Evolutionary conservation across 805 yeast genomes (phyloP).

Genomic region (Candida argentea): DNA sequence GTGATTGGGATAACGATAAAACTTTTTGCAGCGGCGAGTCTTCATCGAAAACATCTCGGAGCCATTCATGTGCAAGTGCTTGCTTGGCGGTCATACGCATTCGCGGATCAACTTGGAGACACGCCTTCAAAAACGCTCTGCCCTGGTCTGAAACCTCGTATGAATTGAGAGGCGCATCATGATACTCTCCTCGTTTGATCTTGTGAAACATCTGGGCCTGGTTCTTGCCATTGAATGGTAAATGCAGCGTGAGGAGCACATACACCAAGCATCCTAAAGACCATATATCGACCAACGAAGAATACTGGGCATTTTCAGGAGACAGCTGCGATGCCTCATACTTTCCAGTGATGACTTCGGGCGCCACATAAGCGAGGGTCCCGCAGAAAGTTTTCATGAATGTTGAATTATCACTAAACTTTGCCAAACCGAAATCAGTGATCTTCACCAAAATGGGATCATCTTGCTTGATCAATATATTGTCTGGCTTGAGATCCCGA

Average conservation of each 20-base stretch:
- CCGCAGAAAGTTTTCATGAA: constrained; percentile 96
- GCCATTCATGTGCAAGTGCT: constrained; percentile 80
- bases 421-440: constrained; percentile 94
- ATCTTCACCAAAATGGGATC: constrained; percentile 89
- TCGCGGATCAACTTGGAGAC: constrained; percentile 71
- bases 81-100: constrained; percentile 62
- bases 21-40: constrained; percentile 23
- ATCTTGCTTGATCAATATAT: constrained; percentile 79
- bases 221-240: constrained; percentile 90
- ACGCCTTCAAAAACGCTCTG: constrained; percentile 54
- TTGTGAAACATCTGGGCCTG: constrained; percentile 76
- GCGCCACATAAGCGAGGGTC: constrained; percentile 93
- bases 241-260: constrained; percentile 84
- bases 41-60: constrained; percentile 26
- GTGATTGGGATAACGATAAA: constrained; percentile 59
- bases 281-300: constrained; percentile 94
- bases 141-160: constrained; percentile 61
- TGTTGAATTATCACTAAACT: constrained; percentile 73
- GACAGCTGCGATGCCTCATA: constrained; percentile 27
- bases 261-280: constrained; percentile 90
- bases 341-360: constrained; percentile 68
- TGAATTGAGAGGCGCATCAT: constrained; percentile 61
- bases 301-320: constrained; percentile 38
- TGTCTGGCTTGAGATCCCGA: constrained; percentile 93
- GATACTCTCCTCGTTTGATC: constrained; percentile 70